A percentile compares a stretch with the other conserved stretches of the same genome.
Conservation (phyloP, 192 early-diverging fungal genomes). For the Podochytrium sp. region DNA sequence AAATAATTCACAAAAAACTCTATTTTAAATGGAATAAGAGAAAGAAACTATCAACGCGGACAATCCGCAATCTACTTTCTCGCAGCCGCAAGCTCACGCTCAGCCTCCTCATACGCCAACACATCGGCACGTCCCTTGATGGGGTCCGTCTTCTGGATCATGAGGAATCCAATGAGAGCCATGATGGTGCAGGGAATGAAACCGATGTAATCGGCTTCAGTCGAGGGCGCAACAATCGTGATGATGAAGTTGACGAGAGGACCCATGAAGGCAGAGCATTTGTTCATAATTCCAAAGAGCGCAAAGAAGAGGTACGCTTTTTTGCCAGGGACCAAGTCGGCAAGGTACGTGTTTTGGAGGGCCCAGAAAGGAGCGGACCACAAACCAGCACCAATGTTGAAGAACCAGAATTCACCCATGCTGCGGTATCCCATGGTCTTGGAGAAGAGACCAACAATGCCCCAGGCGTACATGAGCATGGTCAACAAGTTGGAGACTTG, state of each 20-base stretch:
- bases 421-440: slow-evolving; percentile 25
- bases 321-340: slow-evolving; percentile 40
- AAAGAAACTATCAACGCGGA: no score
- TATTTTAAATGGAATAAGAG: no score
- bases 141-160: slow-evolving; percentile 17
- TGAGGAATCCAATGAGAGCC: not conserved
- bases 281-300: slow-evolving; percentile 47
- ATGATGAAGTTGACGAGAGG: slow-evolving; percentile 33
- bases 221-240: not conserved
- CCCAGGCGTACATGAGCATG: slow-evolving; percentile 41
- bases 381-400: slow-evolving; percentile 35
- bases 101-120: slow-evolving; percentile 17
- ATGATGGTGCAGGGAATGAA: slow-evolving; percentile 23
- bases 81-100: not conserved
- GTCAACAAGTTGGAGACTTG: slow-evolving; percentile 40
- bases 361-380: slow-evolving; percentile 42
- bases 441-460: slow-evolving; percentile 35
- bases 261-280: slow-evolving; percentile 43
- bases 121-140: slow-evolving; percentile 5
- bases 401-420: slow-evolving; percentile 31
- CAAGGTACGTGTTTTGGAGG: slow-evolving; percentile 45
- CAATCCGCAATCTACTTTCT: no score
- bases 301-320: slow-evolving; percentile 50
- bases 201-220: not conserved
- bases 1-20: no score